phyloP scores from a whole-genome alignment of 331 rosid genomes.

The Acacia concinna region DNA sequence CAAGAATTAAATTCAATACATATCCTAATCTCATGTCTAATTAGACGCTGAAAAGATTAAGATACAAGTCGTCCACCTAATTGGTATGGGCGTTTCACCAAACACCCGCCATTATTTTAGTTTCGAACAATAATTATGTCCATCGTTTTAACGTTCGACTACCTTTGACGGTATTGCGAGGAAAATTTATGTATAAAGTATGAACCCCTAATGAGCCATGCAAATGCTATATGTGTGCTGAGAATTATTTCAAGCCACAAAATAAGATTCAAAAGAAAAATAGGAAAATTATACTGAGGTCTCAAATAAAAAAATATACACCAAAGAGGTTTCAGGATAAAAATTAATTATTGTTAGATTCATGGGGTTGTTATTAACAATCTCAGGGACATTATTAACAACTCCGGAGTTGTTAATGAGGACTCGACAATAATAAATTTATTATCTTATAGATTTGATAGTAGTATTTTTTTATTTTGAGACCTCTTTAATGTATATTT shows the following conservation, averaged over 20 bases:
- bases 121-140: neutral
- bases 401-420: too few relatives aligned
- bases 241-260: neutral
- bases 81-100: neutral
- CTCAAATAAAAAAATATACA: too few relatives aligned
- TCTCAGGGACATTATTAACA: too few relatives aligned
- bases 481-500: too few relatives aligned
- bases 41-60: neutral
- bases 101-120: neutral
- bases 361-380: too few relatives aligned
- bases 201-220: neutral
- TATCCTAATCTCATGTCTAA: neutral
- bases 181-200: neutral
- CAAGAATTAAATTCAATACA: neutral
- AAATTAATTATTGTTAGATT: too few relatives aligned
- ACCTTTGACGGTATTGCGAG: neutral
- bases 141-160: neutral
- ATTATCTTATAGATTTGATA: too few relatives aligned
- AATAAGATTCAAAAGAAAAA: neutral
- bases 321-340: too few relatives aligned
- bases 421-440: too few relatives aligned
- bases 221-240: neutral
- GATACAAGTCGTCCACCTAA: neutral
- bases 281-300: too few relatives aligned
- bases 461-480: too few relatives aligned